These are phyloP conservation scores for Stemphylium beticola DNA, from an alignment of 2,329 filamentous ascomycete species.

Conservation along the genomic window DNA sequence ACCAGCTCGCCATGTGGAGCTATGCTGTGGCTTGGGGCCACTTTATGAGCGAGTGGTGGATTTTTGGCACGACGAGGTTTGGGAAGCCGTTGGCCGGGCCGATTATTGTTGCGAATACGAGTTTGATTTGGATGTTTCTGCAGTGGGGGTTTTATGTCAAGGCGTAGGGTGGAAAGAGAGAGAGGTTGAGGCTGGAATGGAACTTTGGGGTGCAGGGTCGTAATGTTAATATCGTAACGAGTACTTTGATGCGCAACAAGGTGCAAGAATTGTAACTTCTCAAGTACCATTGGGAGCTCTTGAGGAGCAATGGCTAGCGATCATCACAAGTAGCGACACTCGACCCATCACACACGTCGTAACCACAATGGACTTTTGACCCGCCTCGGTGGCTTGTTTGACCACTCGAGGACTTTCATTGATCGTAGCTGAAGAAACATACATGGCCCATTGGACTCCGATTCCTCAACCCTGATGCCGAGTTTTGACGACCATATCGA, in stretches of 20 bases:
- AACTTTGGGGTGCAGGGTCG: too few relatives aligned
- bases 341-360: conserved; percentile 5
- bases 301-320: neutral
- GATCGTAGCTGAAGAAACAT: conserved; percentile 51
- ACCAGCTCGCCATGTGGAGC: conserved; percentile 81
- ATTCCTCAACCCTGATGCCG: conserved; percentile 50
- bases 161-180: conserved; percentile 3
- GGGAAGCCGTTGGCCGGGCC: conserved; percentile 65
- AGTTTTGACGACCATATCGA: conserved; percentile 44
- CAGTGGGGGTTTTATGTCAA: conserved; percentile 74
- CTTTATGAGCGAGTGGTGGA: conserved; percentile 73
- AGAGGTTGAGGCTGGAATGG: neutral
- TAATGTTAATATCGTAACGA: neutral
- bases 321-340: neutral
- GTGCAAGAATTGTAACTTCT: too few relatives aligned
- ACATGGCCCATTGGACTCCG: conserved; percentile 50
- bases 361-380: conserved; percentile 42
- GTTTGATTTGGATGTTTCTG: conserved; percentile 65
- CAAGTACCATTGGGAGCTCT: neutral
- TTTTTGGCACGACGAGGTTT: conserved; percentile 77
- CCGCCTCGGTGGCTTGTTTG: conserved; percentile 45
- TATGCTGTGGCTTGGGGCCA: conserved; percentile 73
- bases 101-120: conserved; percentile 62
- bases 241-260: neutral
- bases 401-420: conserved; percentile 49